Evolutionary conservation across 352 stramenopile species (phyloP).

Genomic region (Phytopythium chamaehyphon): DNA sequence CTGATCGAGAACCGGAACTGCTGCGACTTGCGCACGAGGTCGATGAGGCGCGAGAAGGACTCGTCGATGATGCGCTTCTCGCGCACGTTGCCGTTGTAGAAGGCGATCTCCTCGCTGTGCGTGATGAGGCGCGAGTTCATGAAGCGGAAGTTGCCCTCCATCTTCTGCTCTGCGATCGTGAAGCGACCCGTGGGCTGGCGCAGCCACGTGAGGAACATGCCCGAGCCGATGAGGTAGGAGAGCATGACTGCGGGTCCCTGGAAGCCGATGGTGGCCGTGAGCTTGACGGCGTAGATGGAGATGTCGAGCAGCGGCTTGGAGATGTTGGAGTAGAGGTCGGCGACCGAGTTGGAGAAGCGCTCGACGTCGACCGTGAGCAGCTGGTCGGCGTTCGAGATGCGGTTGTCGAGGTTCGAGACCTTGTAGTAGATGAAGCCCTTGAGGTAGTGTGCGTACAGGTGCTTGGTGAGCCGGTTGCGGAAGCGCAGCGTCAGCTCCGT

Average conservation of each 20-base stretch:
- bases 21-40: conserved; percentile 65
- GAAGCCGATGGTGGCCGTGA: conserved; percentile 70
- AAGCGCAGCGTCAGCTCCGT: conserved; percentile 82
- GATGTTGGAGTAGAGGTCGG: conserved; percentile 87
- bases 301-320: conserved; percentile 87
- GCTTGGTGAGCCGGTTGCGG: conserved; percentile 69
- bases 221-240: conserved; percentile 63
- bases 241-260: conserved; percentile 65
- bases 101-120: conserved; percentile 89
- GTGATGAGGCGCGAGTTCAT: conserved; percentile 88
- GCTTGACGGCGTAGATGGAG: conserved; percentile 61
- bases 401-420: conserved; percentile 87
- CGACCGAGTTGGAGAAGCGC: conserved; percentile 75
- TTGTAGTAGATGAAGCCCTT: conserved; percentile 90
- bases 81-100: conserved; percentile 88
- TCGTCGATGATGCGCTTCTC: conserved; percentile 77
- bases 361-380: conserved; percentile 85
- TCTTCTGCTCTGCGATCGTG: conserved; percentile 75
- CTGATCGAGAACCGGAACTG: conserved; percentile 84
- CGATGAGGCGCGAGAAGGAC: conserved; percentile 59
- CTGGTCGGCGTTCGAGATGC: conserved; percentile 87
- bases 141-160: conserved; percentile 83
- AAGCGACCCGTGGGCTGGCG: conserved; percentile 71
- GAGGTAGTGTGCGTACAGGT: conserved; percentile 85
- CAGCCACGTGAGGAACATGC: conserved; percentile 70